Conservation (phyloP, 805 yeast species). For the Candida nanaspora region DNA sequence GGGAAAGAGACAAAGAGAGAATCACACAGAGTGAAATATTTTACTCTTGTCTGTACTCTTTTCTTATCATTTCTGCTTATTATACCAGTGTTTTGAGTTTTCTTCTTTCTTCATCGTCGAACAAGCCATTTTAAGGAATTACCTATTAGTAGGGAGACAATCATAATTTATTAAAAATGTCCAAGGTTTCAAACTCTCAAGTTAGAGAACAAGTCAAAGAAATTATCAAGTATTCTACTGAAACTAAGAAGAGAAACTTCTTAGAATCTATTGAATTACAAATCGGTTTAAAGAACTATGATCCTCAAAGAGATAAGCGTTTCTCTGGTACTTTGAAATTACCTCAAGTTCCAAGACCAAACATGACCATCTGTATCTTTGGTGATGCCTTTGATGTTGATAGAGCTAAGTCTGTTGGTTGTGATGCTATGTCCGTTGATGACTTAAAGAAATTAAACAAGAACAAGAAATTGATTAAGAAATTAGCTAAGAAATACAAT, state of each 20-base stretch:
- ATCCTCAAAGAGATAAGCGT: constrained; percentile 99
- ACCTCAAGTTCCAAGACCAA: constrained; percentile 99
- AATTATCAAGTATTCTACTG: constrained; percentile 82
- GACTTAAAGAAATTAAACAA: constrained; percentile 99
- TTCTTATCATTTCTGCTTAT: not conserved
- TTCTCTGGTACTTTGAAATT: constrained; percentile 99
- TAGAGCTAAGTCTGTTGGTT: constrained; percentile 99
- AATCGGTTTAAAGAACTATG: constrained; percentile 99
- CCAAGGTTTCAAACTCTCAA: constrained; percentile 85
- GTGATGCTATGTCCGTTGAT: constrained; percentile 99
- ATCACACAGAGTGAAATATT: too few species aligned
- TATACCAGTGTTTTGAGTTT: not conserved
- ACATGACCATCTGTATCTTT: constrained; percentile 99
- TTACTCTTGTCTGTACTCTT: not conserved
- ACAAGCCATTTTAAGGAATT: constrained; percentile 32
- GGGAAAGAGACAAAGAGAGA: too few species aligned
- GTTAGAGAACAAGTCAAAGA: constrained; percentile 96
- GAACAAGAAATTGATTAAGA: constrained; percentile 99
- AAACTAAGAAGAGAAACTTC: constrained; percentile 99
- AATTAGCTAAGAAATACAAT: constrained; percentile 99
- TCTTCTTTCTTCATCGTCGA: constrained; percentile 37
- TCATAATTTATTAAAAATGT: constrained; percentile 41
- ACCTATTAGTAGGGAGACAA: constrained; percentile 73
- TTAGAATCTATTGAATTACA: constrained; percentile 99
- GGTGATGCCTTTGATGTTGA: constrained; percentile 99